phyloP scores from a whole-genome alignment of 495 filamentous ascomycete genomes.

The Penicillium lividum region DNA sequence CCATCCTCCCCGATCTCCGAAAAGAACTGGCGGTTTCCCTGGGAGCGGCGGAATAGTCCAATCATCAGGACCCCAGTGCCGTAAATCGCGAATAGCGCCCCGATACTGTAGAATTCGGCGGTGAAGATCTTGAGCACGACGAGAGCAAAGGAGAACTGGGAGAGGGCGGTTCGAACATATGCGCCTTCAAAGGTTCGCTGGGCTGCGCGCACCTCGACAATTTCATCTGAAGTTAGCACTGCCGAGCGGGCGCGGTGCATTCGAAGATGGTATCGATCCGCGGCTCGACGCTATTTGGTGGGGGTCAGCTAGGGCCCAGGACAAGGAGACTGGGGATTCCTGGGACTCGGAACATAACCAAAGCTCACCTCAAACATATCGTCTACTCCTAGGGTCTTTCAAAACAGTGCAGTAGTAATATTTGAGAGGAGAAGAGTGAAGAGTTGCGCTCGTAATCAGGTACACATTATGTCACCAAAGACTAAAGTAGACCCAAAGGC shows the following conservation, averaged over 20 bases:
- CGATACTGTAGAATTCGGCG: conserved; percentile 89
- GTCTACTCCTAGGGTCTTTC: background rate
- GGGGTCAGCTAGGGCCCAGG: conserved; percentile 28
- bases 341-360: background rate
- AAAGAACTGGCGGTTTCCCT: conserved; percentile 94
- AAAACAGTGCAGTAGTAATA: background rate
- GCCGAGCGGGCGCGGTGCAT: conserved; percentile 84
- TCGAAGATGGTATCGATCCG: conserved; percentile 38
- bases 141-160: conserved; percentile 91
- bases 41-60: conserved; percentile 76
- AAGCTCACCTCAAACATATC: conserved; percentile 3
- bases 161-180: conserved; percentile 90
- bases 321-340: conserved; percentile 1
- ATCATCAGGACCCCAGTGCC: conserved; percentile 81
- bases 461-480: background rate
- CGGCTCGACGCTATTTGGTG: conserved; percentile 46
- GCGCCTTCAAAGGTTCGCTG: conserved; percentile 71
- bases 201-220: conserved; percentile 13
- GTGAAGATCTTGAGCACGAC: conserved; percentile 97
- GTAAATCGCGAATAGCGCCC: conserved; percentile 88
- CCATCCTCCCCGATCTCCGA: conserved; percentile 70
- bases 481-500: background rate
- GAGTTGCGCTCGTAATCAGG: background rate
- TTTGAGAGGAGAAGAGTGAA: background rate
- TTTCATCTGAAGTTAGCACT: conserved; percentile 38